Evolutionary conservation across 164 flowering plant genomes (phyloP).

Genomic region (Chimonanthus salicifolius): DNA sequence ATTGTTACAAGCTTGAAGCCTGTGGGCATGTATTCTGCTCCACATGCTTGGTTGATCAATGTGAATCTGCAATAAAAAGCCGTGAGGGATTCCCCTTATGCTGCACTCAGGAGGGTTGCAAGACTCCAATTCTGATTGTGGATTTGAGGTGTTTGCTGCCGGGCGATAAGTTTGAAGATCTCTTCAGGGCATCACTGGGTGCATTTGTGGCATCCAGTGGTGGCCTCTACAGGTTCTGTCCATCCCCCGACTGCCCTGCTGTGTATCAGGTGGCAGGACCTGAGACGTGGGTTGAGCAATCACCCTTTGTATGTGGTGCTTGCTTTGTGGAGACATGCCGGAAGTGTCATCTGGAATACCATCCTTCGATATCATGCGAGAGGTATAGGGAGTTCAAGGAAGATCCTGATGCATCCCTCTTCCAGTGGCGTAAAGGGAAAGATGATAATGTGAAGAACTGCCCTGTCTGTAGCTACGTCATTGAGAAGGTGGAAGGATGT

Average conservation of each 20-base stretch:
- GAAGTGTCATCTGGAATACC: slow-evolving; percentile 76
- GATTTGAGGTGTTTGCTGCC: slow-evolving; percentile 58
- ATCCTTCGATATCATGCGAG: slow-evolving; percentile 69
- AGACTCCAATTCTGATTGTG: slow-evolving; percentile 36
- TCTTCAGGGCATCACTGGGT: slow-evolving; percentile 69
- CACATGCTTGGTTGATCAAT: slow-evolving; percentile 72
- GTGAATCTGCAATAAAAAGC: slow-evolving; percentile 68
- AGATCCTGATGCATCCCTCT: slow-evolving; percentile 73
- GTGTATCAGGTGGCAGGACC: slow-evolving; percentile 55
- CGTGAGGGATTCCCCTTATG: slow-evolving; percentile 61
- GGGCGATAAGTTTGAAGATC: slow-evolving; percentile 68
- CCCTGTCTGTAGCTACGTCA: slow-evolving; percentile 54
- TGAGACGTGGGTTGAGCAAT: slow-evolving; percentile 11
- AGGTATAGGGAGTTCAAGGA: slow-evolving; percentile 64
- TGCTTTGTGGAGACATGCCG: slow-evolving; percentile 79
- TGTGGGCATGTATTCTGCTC: slow-evolving; percentile 69
- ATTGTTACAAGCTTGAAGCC: slow-evolving; percentile 54
- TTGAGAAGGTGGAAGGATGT: slow-evolving; percentile 92
- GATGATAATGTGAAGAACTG: slow-evolving; percentile 72
- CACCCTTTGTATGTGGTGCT: slow-evolving; percentile 71
- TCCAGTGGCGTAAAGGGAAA: slow-evolving; percentile 71
- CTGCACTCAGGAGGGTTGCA: slow-evolving; percentile 58
- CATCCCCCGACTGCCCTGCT: slow-evolving; percentile 90
- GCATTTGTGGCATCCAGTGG: slow-evolving; percentile 63
- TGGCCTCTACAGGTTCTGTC: slow-evolving; percentile 70